Percentiles rank a stretch among this genome's conserved stretches.
These are phyloP conservation scores for Aegilops sharonensis DNA, from an alignment of 176 grass and related monocot genomes.

Conservation along the genomic window DNA sequence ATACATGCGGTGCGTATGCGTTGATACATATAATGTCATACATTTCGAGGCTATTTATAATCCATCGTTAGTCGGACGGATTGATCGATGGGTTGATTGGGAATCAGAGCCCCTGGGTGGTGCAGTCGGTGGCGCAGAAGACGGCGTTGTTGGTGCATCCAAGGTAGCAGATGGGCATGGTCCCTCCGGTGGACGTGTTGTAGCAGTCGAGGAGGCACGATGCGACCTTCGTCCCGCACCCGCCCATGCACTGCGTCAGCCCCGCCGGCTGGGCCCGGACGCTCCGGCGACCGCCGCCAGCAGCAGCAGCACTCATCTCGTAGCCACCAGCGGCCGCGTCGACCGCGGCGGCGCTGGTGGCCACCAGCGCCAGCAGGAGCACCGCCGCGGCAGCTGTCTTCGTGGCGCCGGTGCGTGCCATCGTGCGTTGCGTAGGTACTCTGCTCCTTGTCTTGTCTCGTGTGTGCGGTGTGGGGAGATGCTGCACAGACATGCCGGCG, in stretches of 20 bases:
- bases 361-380: conserved; percentile 30
- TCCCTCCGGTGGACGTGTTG: not conserved
- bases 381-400: not conserved
- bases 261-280: not conserved
- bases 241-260: conserved; percentile 31
- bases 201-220: conserved; percentile 33
- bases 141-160: conserved; percentile 24
- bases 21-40: no score
- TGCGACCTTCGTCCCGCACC: not conserved
- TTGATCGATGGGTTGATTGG: no score
- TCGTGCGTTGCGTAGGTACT: not conserved
- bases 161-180: conserved; percentile 38
- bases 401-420: not conserved
- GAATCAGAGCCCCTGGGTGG: not conserved
- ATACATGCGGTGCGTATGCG: no score
- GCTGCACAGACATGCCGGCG: no score
- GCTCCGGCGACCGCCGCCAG: not conserved
- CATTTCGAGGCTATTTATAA: no score
- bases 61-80: no score
- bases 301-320: not conserved
- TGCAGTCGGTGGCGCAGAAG: conserved; percentile 25
- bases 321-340: not conserved
- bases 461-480: not conserved
- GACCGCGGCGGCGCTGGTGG: not conserved
- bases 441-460: not conserved